Evolutionary conservation across 1,284 basidiomycete genomes (phyloP), one percentile per base, ranked within the genome.

Genomic region (Apiotrichum gamsii): DNA sequence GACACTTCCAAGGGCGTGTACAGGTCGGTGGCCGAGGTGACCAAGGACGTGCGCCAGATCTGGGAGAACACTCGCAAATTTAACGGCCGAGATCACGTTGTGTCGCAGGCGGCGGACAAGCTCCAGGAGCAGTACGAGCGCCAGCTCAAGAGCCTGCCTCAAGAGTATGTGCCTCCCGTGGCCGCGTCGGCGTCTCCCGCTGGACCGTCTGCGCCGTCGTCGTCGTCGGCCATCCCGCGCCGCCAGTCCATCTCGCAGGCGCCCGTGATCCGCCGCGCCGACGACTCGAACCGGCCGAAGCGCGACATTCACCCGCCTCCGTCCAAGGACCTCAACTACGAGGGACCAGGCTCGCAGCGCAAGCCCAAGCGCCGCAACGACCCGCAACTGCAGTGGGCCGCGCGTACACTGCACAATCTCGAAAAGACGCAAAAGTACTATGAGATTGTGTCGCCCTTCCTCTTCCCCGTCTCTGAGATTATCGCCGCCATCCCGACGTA

Each of bases 291-390:
- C n/a, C 82, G 94, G 18, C 94, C 94, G 1, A 96, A 96, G 75
- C 87, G 94, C 44, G 94, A 97, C 70, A 93, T 96, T 32, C 91
- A 96, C 62, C 90, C 93, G 11, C 93, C 93, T 16, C 84, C 90
- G 14, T 84, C 90, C 0, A 91, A 90, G 70, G 94, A 97, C 61
- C 74, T 95, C 18, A 81, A 86, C 0, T 95, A 91, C 67, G 87
- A 90, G 61, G 78, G 72, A 35, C 59, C 69, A n/a, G 61, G 56
- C 24, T 43, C 58, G 8, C 67, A 67, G 45, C 65, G 63, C 61
- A 65, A 76, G 74, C 47, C 64, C n/a, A 77, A 77, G 53, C 83
- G 81, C 67, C 64, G 68, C 46, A 82, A 81, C n/a, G 79, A 78
- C 34, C 90, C 93, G 59, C 93, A 97, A 73, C 76, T 97, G 50